phyloP scores from a whole-genome alignment of 345 rosid species.

The Durio zibethinus region DNA sequence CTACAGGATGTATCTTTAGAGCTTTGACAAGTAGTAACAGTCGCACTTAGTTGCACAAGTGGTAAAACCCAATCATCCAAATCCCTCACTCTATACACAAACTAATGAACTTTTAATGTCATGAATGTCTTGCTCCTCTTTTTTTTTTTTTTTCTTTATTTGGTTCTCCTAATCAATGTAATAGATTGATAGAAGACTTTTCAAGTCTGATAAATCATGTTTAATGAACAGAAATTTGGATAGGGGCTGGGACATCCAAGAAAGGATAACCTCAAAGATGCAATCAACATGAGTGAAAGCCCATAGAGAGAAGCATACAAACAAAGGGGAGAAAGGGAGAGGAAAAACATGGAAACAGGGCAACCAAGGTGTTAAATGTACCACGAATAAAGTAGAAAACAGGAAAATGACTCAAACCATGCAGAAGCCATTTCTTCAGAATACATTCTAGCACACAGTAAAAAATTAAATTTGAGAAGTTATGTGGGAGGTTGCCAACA shows the following conservation, averaged over 20 bases:
- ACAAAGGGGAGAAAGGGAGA: not conserved
- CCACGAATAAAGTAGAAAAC: not conserved
- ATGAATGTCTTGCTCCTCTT: not conserved
- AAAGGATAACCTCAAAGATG: not conserved
- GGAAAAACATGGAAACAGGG: not conserved
- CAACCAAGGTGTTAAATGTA: not conserved
- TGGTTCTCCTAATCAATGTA: constrained; percentile 1
- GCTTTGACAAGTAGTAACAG: not conserved
- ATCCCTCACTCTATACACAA: not conserved
- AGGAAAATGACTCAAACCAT: not conserved
- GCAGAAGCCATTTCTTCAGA: not conserved
- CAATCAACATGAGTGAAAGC: not conserved
- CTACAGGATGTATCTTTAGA: not conserved
- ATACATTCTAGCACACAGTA: not conserved
- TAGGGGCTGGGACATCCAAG: not conserved
- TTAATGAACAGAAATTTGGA: not conserved
- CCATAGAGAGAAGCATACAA: not conserved
- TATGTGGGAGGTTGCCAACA: not conserved
- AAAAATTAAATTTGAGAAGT: not conserved
- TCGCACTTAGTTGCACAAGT: not conserved
- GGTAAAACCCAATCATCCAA: not conserved
- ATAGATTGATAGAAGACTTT: not conserved
- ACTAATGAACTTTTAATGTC: not conserved
- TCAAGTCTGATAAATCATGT: not conserved
- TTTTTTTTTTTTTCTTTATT: not conserved